Conservation (phyloP, 768 basidiomycete species). For the Clitopilus passeckerianus region DNA sequence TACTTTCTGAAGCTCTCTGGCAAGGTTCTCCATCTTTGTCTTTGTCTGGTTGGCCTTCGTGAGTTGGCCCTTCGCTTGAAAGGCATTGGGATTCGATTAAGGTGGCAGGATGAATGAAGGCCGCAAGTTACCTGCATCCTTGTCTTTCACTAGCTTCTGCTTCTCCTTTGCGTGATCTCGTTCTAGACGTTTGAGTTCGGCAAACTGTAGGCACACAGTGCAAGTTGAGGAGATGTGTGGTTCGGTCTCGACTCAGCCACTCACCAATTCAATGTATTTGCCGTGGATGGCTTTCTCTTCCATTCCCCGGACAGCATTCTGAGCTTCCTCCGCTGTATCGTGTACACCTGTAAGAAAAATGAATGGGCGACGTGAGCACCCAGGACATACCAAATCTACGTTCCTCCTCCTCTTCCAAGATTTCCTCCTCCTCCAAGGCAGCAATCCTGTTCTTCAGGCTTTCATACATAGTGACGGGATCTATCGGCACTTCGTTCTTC, state of each 20-base stretch:
- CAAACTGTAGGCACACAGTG: constrained; percentile 52
- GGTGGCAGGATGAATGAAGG: background rate
- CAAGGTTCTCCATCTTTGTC: constrained; percentile 86
- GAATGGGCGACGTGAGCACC: constrained; percentile 5
- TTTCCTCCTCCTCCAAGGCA: constrained; percentile 84
- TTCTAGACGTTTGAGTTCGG: constrained; percentile 82
- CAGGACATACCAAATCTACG: constrained; percentile 58
- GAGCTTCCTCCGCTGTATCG: constrained; percentile 75
- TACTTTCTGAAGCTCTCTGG: constrained; percentile 87
- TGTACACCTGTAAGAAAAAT: constrained; percentile 14
- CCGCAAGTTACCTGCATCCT: constrained; percentile 68
- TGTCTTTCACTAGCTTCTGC: constrained; percentile 87
- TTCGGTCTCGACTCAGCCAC: constrained; percentile 17
- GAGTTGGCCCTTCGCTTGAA: constrained; percentile 72
- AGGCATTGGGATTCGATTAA: constrained; percentile 2
- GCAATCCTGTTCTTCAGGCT: constrained; percentile 86
- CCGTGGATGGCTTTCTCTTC: constrained; percentile 78
- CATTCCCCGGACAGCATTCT: constrained; percentile 79
- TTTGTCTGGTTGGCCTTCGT: constrained; percentile 88
- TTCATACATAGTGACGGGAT: constrained; percentile 86
- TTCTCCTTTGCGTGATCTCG: constrained; percentile 90
- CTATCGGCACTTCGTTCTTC: constrained; percentile 66
- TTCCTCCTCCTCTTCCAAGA: constrained; percentile 85
- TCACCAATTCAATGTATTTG: constrained; percentile 86
- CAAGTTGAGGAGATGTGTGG: constrained; percentile 3